Base-by-base conservation (phyloP, 2,329 filamentous ascomycete genomes). In the Pseudocercospora crystallina region DNA sequence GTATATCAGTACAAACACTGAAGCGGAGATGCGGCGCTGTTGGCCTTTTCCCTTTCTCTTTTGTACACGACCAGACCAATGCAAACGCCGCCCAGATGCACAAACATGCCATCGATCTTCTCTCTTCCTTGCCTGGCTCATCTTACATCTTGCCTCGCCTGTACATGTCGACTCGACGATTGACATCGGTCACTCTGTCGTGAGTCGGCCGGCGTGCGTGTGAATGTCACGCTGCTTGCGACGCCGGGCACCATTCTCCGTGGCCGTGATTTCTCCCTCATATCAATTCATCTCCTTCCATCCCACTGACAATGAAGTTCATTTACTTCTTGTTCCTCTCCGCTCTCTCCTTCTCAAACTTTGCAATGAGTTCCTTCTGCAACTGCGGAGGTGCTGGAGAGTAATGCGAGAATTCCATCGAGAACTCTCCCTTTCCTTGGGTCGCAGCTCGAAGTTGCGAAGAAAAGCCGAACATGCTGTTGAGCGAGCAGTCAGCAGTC, bases 341-440 rank as follows among this genome's bases (percentile, higher is more conserved):
- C 38, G 79, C 80, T 70, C 83, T 78, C 57, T 79, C 78, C 75
- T 87, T 87, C 65, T 85, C 76, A 64, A 86, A 79, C 71, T 86
- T 85, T 17, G 81, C 78, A 36, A 88, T 75, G 43, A 89, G 71
- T 68, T 88, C 85, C 71, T 81, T 87, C 86, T 99, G 94, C 71
- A 97, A 71, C 69, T 97, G 91, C 64, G 84, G 83, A 42, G 91
- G 87, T 52, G 94, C 90, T 44, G 90, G 80, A 45, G 88, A 84
- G 66, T 99, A 99, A 76, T 97, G 94, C 72, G 88, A 94, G 67
- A 99, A 99, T 75, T 99, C 94, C 94, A 99, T 97, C 65, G 82
- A 87, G 69, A 96, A 99, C 76, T 99, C 94, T 65, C 94, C 94
- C 80, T 99, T 99, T 56, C 94, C 94, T 76, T 99, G 94, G 2